These are phyloP conservation scores for Penicillium desertorum DNA, from an alignment of 495 filamentous ascomycete species.

Conservation along the genomic window DNA sequence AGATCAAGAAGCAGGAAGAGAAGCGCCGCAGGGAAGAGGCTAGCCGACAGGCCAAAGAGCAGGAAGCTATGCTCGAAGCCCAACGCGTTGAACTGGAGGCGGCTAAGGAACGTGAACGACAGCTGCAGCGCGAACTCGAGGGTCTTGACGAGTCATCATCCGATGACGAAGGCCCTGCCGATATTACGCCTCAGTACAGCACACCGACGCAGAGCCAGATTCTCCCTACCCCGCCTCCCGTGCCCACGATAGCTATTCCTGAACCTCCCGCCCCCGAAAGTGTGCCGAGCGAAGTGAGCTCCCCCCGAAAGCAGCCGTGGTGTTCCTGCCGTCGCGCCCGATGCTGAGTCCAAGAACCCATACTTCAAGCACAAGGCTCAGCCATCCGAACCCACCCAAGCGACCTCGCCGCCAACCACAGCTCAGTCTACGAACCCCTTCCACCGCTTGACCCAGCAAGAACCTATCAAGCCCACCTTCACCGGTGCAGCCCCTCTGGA, in stretches of 20 bases:
- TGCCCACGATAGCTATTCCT: slow-evolving; percentile 25
- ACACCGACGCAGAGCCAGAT: slow-evolving; percentile 71
- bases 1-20: slow-evolving; percentile 96
- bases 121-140: slow-evolving; percentile 84
- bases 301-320: slow-evolving; percentile 31
- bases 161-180: slow-evolving; percentile 81
- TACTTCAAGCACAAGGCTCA: slow-evolving; percentile 72
- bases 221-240: slow-evolving; percentile 41
- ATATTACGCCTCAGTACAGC: slow-evolving; percentile 77
- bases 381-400: slow-evolving; percentile 21
- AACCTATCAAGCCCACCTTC: slow-evolving; percentile 36
- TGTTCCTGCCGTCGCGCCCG: slow-evolving; percentile 27
- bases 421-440: slow-evolving; percentile 88
- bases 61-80: slow-evolving; percentile 78
- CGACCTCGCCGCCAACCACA: slow-evolving; percentile 37
- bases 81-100: slow-evolving; percentile 92
- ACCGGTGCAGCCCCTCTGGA: slow-evolving; percentile 40
- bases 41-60: slow-evolving; percentile 79
- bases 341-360: slow-evolving; percentile 61
- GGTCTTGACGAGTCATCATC: slow-evolving; percentile 78
- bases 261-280: slow-evolving; percentile 41
- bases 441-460: slow-evolving; percentile 71
- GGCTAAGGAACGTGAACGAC: slow-evolving; percentile 81
- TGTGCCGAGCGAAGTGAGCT: slow-evolving; percentile 24
- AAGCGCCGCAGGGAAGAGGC: slow-evolving; percentile 88